Conservation (phyloP, 371 early-diverging fungal species). For the Mucor saturninus region DNA sequence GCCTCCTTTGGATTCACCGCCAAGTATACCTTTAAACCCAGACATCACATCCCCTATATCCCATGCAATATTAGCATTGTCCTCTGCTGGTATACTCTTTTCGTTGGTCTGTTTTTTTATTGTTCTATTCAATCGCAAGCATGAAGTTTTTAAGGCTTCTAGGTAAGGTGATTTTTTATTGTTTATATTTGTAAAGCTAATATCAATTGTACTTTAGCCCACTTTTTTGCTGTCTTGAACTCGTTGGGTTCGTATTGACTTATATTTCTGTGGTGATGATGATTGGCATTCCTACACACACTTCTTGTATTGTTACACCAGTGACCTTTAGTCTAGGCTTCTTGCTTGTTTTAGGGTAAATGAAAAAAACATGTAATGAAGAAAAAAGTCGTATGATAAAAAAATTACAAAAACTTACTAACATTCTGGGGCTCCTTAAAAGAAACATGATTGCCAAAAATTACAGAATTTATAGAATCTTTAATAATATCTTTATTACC, state of each 20-base stretch:
- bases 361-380: neutral
- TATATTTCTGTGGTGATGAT: slow-evolving; percentile 56
- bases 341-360: slow-evolving; percentile 57
- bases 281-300: slow-evolving; percentile 54
- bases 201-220: slow-evolving; percentile 39
- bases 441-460: slow-evolving; percentile 70
- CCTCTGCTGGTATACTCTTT: slow-evolving; percentile 43
- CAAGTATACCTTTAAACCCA: slow-evolving; percentile 56
- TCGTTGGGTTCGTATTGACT: slow-evolving; percentile 59
- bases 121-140: slow-evolving; percentile 44
- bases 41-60: slow-evolving; percentile 47
- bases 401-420: neutral
- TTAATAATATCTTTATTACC: slow-evolving; percentile 65
- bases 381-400: neutral
- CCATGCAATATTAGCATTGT: slow-evolving; percentile 48
- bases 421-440: neutral
- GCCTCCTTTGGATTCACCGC: slow-evolving; percentile 60
- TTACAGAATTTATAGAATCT: slow-evolving; percentile 65
- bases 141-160: slow-evolving; percentile 62
- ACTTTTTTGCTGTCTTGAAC: slow-evolving; percentile 61
- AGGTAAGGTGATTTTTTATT: slow-evolving; percentile 36
- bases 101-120: slow-evolving; percentile 39
- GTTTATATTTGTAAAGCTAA: neutral
- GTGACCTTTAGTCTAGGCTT: slow-evolving; percentile 59
- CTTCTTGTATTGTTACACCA: slow-evolving; percentile 54